phyloP scores from a whole-genome alignment of 768 basidiomycete genomes.

The Ramaria rubella region DNA sequence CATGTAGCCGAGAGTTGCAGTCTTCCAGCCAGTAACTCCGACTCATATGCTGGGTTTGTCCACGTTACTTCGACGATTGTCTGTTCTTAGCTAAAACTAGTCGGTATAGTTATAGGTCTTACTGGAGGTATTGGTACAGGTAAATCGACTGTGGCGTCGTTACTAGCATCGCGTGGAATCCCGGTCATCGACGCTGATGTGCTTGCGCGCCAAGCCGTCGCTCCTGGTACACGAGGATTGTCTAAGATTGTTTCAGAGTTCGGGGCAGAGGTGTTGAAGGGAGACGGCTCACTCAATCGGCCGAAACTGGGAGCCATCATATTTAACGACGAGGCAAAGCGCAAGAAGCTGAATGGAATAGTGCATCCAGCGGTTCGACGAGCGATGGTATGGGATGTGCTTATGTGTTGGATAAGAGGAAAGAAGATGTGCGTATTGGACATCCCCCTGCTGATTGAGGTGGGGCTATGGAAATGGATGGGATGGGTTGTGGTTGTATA shows the following conservation, averaged over 20 bases:
- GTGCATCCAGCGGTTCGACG: constrained; percentile 86
- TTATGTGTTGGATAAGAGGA: constrained; percentile 70
- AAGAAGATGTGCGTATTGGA: constrained; percentile 78
- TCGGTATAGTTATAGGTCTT: constrained; percentile 71
- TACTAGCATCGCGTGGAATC: constrained; percentile 58
- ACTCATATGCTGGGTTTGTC: constrained; percentile 1
- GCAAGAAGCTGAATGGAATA: constrained; percentile 72
- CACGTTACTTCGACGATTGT: background rate
- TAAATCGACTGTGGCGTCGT: constrained; percentile 84
- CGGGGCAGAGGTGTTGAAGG: constrained; percentile 57
- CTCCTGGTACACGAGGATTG: constrained; percentile 74
- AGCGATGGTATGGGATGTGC: constrained; percentile 63
- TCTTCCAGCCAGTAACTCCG: background rate
- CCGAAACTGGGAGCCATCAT: constrained; percentile 78
- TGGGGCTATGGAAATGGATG: constrained; percentile 76
- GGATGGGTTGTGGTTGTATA: constrained; percentile 85
- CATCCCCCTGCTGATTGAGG: constrained; percentile 88
- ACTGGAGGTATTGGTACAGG: constrained; percentile 97
- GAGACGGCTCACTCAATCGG: constrained; percentile 73
- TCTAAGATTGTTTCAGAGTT: constrained; percentile 61
- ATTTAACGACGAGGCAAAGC: constrained; percentile 68
- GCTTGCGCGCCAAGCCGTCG: constrained; percentile 78
- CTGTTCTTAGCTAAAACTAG: background rate
- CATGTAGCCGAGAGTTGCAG: background rate
- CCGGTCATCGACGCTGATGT: constrained; percentile 93